A percentile compares a stretch with the other conserved stretches of the same genome.
These are phyloP conservation scores for Linum trigynum DNA, from an alignment of 345 rosid species.

Conservation along the genomic window DNA sequence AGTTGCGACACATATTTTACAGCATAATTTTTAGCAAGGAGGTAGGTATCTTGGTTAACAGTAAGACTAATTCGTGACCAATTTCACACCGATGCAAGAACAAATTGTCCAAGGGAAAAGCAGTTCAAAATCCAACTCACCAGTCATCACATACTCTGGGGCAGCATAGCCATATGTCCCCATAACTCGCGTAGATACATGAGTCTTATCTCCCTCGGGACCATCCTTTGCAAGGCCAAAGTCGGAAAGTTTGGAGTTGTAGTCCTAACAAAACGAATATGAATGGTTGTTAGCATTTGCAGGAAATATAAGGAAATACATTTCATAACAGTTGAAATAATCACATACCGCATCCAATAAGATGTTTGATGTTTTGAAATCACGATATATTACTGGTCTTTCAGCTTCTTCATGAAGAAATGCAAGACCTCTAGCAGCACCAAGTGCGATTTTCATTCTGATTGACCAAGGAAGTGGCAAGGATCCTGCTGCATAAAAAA, in stretches of 20 bases:
- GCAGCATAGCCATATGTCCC: too few relatives aligned
- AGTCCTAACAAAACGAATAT: slow-evolving; percentile 38
- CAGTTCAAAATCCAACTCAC: slow-evolving; percentile 21
- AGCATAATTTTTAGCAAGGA: too few relatives aligned
- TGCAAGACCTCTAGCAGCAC: slow-evolving; percentile 78
- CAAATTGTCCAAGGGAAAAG: too few relatives aligned
- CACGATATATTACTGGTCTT: slow-evolving; percentile 74
- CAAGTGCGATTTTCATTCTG: slow-evolving; percentile 70
- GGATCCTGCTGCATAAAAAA: slow-evolving; percentile 48
- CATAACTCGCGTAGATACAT: too few relatives aligned
- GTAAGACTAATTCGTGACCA: too few relatives aligned
- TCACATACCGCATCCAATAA: slow-evolving; percentile 56
- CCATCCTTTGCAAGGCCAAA: slow-evolving; percentile 38
- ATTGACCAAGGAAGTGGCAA: slow-evolving; percentile 85
- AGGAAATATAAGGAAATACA: not conserved
- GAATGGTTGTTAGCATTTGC: slow-evolving; percentile 6
- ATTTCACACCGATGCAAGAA: too few relatives aligned
- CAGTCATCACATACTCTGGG: slow-evolving; percentile 48
- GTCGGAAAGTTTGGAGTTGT: slow-evolving; percentile 76
- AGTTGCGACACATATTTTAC: too few relatives aligned
- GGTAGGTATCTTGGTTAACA: too few relatives aligned
- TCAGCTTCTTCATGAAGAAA: slow-evolving; percentile 86
- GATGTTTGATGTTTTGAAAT: slow-evolving; percentile 76
- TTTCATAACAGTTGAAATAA: not conserved
- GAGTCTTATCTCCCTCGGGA: too few relatives aligned